Percentiles rank a stretch among this genome's conserved stretches.
These are phyloP conservation scores for Candolleomyces aberdarensis DNA, from an alignment of 768 basidiomycete species.

Conservation along the genomic window DNA sequence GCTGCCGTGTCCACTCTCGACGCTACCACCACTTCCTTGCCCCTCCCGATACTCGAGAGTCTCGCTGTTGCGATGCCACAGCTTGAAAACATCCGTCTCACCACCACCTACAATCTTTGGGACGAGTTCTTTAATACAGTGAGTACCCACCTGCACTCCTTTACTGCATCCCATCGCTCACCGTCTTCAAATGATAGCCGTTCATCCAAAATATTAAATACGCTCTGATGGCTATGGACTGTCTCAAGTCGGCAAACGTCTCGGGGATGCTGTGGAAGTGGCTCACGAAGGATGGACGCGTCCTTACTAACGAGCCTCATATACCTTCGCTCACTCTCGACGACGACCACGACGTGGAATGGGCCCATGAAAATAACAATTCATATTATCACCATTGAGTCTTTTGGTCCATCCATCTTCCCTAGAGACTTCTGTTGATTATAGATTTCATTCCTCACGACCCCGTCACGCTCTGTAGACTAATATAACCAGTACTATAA, in stretches of 20 bases:
- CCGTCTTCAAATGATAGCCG: conserved; percentile 17
- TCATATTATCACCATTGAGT: conserved; percentile 3
- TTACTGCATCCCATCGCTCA: conserved; percentile 10
- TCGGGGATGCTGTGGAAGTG: conserved; percentile 73
- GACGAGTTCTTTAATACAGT: conserved; percentile 45
- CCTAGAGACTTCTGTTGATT: not conserved
- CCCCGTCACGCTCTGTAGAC: not conserved
- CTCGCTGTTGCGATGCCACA: conserved; percentile 56
- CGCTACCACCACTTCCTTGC: conserved; percentile 55
- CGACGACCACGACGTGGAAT: not conserved
- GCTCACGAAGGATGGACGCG: conserved; percentile 10
- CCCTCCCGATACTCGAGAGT: conserved; percentile 53
- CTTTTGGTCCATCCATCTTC: not conserved
- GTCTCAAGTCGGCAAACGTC: conserved; percentile 66
- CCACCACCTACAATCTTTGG: conserved; percentile 51
- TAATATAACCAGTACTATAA: not conserved
- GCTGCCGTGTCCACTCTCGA: conserved; percentile 53
- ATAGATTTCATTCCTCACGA: not conserved
- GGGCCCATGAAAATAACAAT: conserved; percentile 2
- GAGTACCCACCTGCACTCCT: conserved; percentile 23
- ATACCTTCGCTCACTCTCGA: not conserved
- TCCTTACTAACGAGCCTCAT: conserved; percentile 9
- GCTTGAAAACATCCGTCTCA: conserved; percentile 65
- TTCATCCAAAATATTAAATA: conserved; percentile 36
- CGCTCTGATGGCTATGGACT: conserved; percentile 52